Evolutionary conservation across 371 early-diverging fungal genomes (phyloP), one percentile per base, ranked within the genome.

Genomic region (Neoconidiobolus thromboides): DNA sequence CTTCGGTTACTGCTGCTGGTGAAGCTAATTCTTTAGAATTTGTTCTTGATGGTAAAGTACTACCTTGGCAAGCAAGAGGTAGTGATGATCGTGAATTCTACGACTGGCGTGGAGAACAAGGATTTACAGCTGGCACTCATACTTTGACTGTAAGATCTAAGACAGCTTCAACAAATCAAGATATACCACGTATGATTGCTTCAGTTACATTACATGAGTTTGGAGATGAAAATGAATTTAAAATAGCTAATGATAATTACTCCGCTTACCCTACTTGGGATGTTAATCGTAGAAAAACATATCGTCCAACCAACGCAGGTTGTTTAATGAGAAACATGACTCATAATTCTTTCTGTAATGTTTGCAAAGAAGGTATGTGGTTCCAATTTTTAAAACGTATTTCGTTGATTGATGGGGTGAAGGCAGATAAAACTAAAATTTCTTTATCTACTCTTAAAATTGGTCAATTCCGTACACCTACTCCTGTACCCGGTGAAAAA

Each of bases 291-390:
- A 54, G 60, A 37, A 72, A 73, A 61, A 69, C 71, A 2, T 76
- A 71, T 67, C 64, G 76, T 9, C 75, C 71, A 15, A 76, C 75
- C 48, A 69, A 76, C 64, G 74, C 74, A 59, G 65, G 62, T 15
- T 80, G 80, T 53, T 55, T 80, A 61, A 80, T 80, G 80, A 69
- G 80, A 43, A 77, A 80, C 64, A 80, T 78, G 80, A 52, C 70
- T 26, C 61, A 64, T n/a, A 58, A 63, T 5, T 52, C 61, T 3
- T 74, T 78, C 58, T 78, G 79, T 64, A 62, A 68, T 39, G 67
- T 79, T 41, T 80, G 80, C 67, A 67, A 71, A 55, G 77, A 80
- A 58, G 79, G 79, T 9, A 64, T 80, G 49, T 79, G 78, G 76
- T 62, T 66, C 37, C 60, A 74, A 12, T 66, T 78, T 38, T 60